Conservation (phyloP, 768 basidiomycete species). For the Mycena rebaudengoi region DNA sequence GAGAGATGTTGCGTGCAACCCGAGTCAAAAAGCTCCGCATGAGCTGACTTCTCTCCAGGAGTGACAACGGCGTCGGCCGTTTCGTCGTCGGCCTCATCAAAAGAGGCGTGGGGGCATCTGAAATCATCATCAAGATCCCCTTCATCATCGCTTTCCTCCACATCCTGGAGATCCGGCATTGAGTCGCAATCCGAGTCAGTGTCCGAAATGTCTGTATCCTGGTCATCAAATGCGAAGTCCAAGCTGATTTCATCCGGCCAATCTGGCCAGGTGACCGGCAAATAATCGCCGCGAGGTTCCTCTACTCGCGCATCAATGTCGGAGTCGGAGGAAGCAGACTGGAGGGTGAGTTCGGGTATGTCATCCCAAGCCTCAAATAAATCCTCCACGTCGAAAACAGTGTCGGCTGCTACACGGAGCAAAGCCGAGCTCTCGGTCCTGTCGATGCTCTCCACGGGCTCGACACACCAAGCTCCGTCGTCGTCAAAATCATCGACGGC, state of each 20-base stretch:
- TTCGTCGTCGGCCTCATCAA: background rate
- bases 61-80: background rate
- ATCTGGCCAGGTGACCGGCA: conserved; percentile 1
- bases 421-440: background rate
- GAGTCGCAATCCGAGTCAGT: background rate
- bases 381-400: background rate
- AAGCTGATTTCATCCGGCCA: background rate
- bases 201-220: background rate
- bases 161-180: background rate
- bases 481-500: conserved; percentile 14
- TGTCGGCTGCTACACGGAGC: background rate
- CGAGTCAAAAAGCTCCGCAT: background rate
- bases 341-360: background rate
- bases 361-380: background rate
- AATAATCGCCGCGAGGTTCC: background rate
- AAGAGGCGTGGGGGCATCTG: background rate
- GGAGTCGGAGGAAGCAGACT: background rate
- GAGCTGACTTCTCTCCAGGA: conserved; percentile 3
- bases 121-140: conserved; percentile 5
- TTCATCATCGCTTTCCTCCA: background rate
- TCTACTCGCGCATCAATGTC: background rate
- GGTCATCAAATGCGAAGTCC: background rate
- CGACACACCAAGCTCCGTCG: conserved; percentile 18
- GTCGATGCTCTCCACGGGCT: background rate
- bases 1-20: conserved; percentile 4